phyloP scores from a whole-genome alignment of 2,329 filamentous ascomycete genomes.

The Xylariaceae sp. region DNA sequence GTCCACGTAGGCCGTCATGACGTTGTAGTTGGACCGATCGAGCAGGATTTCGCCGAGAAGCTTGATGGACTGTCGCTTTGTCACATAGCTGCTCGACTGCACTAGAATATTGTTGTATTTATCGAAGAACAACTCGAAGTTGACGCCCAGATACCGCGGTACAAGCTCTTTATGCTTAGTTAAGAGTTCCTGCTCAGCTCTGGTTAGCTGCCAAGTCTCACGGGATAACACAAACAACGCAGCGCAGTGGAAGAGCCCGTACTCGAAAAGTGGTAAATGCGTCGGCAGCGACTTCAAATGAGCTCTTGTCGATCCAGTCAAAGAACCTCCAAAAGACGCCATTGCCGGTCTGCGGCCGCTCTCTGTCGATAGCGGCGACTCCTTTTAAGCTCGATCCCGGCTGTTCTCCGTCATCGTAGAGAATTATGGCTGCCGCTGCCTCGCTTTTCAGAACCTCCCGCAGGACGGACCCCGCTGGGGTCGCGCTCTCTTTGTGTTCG shows the following conservation, averaged over 20 bases:
- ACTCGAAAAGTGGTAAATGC: conserved; percentile 97
- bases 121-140: conserved; percentile 90
- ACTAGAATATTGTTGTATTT: conserved; percentile 85
- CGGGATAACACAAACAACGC: not conserved
- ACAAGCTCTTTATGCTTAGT: conserved; percentile 92
- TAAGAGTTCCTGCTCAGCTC: conserved; percentile 62
- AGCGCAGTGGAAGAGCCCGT: conserved; percentile 25
- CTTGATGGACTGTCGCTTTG: conserved; percentile 97
- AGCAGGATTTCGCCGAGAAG: conserved; percentile 90
- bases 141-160: conserved; percentile 78
- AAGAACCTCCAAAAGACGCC: conserved; percentile 98
- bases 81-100: conserved; percentile 93
- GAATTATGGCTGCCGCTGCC: conserved; percentile 80
- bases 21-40: conserved; percentile 92
- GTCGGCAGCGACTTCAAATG: conserved; percentile 94
- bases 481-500: conserved; percentile 83
- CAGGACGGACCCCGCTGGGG: conserved; percentile 83
- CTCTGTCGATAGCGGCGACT: conserved; percentile 71
- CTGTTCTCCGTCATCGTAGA: conserved; percentile 82
- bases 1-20: conserved; percentile 97
- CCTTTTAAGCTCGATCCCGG: conserved; percentile 69
- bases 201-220: conserved; percentile 14
- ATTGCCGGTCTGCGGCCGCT: conserved; percentile 68
- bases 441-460: conserved; percentile 88
- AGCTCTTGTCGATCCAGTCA: conserved; percentile 92